A percentile compares a stretch with the other conserved stretches of the same genome.
phyloP scores from a whole-genome alignment of 2,329 filamentous ascomycete genomes.

The Tolypocladium ovalisporum region DNA sequence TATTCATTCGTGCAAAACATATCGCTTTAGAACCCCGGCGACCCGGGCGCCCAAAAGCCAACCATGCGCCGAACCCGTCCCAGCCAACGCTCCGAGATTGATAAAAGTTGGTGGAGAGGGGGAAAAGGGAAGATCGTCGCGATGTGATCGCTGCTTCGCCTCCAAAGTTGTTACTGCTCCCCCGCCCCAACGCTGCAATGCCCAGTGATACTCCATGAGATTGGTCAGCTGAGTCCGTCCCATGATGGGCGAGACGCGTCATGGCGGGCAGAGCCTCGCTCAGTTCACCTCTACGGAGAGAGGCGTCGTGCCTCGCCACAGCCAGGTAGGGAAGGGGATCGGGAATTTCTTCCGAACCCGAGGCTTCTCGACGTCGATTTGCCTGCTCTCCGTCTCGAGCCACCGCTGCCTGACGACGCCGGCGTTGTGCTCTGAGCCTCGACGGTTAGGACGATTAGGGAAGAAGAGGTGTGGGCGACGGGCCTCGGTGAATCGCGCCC shows the following conservation, averaged over 20 bases:
- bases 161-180: background rate
- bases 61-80: background rate
- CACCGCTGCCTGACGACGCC: slow-evolving; percentile 8
- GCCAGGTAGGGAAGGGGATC: background rate
- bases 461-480: slow-evolving; percentile 9
- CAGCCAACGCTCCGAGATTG: background rate
- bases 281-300: background rate
- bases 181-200: background rate
- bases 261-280: background rate
- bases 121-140: background rate
- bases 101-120: background rate
- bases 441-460: slow-evolving; percentile 11
- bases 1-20: background rate
- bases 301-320: slow-evolving; percentile 1
- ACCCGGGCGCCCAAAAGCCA: background rate
- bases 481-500: slow-evolving; percentile 13
- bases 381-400: slow-evolving; percentile 3
- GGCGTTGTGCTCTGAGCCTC: slow-evolving; percentile 7
- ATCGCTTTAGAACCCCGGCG: background rate
- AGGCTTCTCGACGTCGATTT: background rate
- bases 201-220: background rate
- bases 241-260: background rate
- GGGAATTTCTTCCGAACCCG: background rate
- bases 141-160: background rate
- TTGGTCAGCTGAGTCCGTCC: background rate